phyloP scores from a whole-genome alignment of 306 rosid species.

The Dalbergia oliveri region DNA sequence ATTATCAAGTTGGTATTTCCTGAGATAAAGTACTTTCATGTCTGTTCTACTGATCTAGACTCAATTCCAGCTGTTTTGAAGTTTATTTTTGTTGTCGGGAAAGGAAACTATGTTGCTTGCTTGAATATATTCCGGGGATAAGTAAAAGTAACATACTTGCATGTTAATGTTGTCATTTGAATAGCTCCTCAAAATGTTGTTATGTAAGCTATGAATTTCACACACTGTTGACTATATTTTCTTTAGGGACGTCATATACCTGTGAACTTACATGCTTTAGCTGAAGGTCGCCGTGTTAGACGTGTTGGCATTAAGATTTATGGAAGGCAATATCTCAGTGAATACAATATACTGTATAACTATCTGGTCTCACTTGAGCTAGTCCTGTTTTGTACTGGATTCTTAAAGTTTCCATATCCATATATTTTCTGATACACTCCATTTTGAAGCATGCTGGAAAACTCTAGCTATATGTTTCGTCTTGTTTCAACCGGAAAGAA shows the following conservation, averaged over 20 bases:
- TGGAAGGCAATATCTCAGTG: slow-evolving; percentile 2
- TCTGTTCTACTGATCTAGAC: not conserved
- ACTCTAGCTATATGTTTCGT: slow-evolving; percentile 21
- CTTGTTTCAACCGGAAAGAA: slow-evolving; percentile 11
- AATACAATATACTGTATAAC: not conserved
- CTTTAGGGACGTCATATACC: slow-evolving; percentile 16
- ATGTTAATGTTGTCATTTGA: not conserved
- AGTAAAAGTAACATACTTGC: not conserved
- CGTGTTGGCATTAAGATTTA: not conserved
- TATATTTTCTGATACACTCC: not conserved
- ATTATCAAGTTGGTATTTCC: not conserved
- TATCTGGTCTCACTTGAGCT: slow-evolving; percentile 10
- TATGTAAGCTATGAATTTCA: slow-evolving; percentile 17
- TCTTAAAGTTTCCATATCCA: slow-evolving; percentile 13
- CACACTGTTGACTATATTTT: not conserved
- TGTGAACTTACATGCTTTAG: slow-evolving; percentile 10
- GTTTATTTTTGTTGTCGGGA: not conserved
- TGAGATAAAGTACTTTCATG: not conserved
- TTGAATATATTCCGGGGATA: not conserved
- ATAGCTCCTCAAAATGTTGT: not conserved
- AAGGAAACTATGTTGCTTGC: slow-evolving; percentile 10
- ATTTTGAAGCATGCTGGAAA: not conserved
- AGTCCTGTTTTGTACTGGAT: slow-evolving; percentile 2
- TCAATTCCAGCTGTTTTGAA: not conserved
- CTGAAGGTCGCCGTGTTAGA: not conserved